phyloP scores from a whole-genome alignment of 495 filamentous ascomycete species.

The Penicilliopsis zonata region DNA sequence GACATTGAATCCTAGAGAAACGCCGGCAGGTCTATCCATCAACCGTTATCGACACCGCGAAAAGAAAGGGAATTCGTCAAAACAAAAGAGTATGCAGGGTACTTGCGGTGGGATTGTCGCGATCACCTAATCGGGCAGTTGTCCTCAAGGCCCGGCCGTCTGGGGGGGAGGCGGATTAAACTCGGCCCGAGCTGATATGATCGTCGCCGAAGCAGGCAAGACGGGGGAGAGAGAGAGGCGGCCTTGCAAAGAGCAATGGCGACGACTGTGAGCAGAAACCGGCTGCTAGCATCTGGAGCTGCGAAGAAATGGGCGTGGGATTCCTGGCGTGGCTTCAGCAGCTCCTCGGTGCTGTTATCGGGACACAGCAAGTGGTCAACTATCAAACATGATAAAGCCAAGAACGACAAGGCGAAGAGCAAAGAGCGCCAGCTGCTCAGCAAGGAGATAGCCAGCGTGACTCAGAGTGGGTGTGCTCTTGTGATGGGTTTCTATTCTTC shows the following conservation, averaged over 20 bases:
- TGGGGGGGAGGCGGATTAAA: conserved; percentile 4
- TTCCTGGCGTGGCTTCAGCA: conserved; percentile 35
- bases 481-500: neutral
- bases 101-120: too few species aligned
- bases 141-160: neutral
- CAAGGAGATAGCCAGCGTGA: conserved; percentile 41
- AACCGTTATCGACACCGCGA: too few species aligned
- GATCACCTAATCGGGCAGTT: neutral
- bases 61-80: too few species aligned
- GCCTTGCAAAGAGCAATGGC: conserved; percentile 4
- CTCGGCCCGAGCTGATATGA: conserved; percentile 4
- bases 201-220: neutral
- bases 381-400: conserved; percentile 88
- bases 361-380: conserved; percentile 92
- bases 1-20: conserved; percentile 22
- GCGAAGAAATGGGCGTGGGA: conserved; percentile 6
- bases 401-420: conserved; percentile 50
- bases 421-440: conserved; percentile 36
- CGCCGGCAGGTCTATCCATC: too few species aligned
- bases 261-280: conserved; percentile 6
- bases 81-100: conserved; percentile 2
- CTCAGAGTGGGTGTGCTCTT: conserved; percentile 31
- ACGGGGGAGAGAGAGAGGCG: neutral
- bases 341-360: conserved; percentile 35
- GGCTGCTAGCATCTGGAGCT: conserved; percentile 6